A percentile compares a stretch with the other conserved stretches of the same genome.
Evolutionary conservation across 176 grass and related monocot genomes (phyloP).

Genomic region (Zoysia japonica): DNA sequence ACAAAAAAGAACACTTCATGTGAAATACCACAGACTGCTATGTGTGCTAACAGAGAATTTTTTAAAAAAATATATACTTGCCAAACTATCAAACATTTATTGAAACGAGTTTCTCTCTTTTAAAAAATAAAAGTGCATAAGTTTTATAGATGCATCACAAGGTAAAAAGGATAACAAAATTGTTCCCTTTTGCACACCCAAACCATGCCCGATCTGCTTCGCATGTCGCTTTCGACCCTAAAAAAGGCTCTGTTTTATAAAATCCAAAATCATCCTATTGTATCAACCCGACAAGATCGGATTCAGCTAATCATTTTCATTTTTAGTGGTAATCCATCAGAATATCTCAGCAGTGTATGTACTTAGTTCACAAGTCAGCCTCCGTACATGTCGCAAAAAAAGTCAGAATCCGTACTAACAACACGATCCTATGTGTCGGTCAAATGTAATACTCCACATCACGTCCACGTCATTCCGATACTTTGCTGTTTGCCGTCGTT

Average conservation of each 20-base stretch:
- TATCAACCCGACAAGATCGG: background rate
- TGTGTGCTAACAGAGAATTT: background rate
- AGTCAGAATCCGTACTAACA: background rate
- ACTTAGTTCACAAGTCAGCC: background rate
- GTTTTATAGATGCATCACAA: background rate
- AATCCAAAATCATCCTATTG: conserved; percentile 18
- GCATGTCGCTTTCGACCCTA: background rate
- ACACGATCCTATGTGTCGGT: background rate
- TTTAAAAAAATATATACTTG: background rate
- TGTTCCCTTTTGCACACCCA: background rate
- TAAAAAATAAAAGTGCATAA: background rate
- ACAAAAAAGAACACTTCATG: background rate
- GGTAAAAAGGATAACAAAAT: background rate
- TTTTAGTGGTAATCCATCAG: conserved; percentile 21
- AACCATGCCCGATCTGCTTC: background rate
- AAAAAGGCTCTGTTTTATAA: background rate
- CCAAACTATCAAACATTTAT: background rate
- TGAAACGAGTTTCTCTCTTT: background rate
- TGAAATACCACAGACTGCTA: background rate
- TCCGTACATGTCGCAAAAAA: too few relatives aligned
- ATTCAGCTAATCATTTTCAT: background rate
- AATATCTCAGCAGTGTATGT: conserved; percentile 27
- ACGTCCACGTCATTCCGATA: too few relatives aligned
- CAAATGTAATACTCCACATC: too few relatives aligned
- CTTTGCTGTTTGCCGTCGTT: too few relatives aligned